Percentiles rank a stretch among this genome's conserved stretches.
Conservation (phyloP, 1,139 yeast genomes). For the Yamadazyma pseudoaaseri region DNA sequence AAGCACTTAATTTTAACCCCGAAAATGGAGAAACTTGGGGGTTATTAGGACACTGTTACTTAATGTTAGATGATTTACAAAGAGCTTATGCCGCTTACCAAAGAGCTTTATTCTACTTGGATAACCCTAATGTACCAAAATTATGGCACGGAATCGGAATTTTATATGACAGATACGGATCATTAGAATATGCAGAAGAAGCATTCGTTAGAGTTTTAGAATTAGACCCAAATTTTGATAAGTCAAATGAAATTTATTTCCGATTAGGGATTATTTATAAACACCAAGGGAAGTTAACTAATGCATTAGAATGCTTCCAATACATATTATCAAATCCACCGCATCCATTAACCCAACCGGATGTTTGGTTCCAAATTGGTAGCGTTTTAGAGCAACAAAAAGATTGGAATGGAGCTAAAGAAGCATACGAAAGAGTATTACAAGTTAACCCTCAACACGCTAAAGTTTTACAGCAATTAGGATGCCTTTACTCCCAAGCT, state of each 20-base stretch:
- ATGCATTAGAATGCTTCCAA: constrained; percentile 90
- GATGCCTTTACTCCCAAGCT: constrained; percentile 92
- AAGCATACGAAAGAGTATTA: constrained; percentile 91
- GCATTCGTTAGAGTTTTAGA: constrained; percentile 95
- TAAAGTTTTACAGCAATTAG: constrained; percentile 91
- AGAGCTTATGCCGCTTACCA: constrained; percentile 96
- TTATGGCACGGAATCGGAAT: constrained; percentile 99
- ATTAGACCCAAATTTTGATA: constrained; percentile 93
- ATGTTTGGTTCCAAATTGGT: constrained; percentile 98
- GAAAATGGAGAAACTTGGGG: constrained; percentile 99
- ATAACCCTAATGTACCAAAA: constrained; percentile 93
- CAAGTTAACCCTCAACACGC: constrained; percentile 92
- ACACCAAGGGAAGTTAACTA: constrained; percentile 84
- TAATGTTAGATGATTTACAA: constrained; percentile 94
- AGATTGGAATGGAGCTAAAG: constrained; percentile 88
- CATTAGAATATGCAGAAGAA: constrained; percentile 95
- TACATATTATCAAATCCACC: constrained; percentile 91
- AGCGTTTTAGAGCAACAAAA: constrained; percentile 92
- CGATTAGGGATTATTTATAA: constrained; percentile 96
- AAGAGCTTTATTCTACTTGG: constrained; percentile 86
- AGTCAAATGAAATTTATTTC: constrained; percentile 94
- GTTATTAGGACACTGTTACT: constrained; percentile 89
- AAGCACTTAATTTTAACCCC: constrained; percentile 77
- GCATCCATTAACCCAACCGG: constrained; percentile 92
- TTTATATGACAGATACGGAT: constrained; percentile 91